Conservation (phyloP, 179 eudicot genomes). For the Monotropa hypopitys region DNA sequence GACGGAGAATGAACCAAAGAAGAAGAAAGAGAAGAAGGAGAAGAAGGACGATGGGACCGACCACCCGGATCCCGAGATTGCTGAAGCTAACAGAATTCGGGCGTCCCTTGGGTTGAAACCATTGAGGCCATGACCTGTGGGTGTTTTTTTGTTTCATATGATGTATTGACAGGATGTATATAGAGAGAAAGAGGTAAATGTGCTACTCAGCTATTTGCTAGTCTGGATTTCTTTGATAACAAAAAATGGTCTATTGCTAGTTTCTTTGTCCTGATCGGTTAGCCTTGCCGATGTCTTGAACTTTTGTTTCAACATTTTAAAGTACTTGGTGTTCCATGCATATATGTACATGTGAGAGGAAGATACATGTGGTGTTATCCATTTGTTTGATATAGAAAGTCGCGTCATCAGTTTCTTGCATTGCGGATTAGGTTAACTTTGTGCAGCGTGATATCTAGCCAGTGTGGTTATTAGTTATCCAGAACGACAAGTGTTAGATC, state of each 20-base stretch:
- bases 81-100: conserved; percentile 6
- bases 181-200: background rate
- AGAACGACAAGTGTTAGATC: no score
- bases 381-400: no score
- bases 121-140: background rate
- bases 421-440: no score
- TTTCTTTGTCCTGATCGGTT: background rate
- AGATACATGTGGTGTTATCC: no score
- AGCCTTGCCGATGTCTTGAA: background rate
- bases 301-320: background rate
- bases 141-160: background rate
- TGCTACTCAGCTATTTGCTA: background rate
- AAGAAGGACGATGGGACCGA: conserved; percentile 33
- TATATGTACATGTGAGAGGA: background rate
- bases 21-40: conserved; percentile 46
- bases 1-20: conserved; percentile 29
- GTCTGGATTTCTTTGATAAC: no score
- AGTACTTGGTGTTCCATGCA: background rate
- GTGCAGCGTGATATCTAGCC: no score
- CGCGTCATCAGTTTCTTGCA: no score
- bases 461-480: no score
- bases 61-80: conserved; percentile 10
- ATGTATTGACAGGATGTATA: background rate
- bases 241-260: background rate
- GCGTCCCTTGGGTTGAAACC: conserved; percentile 11